Conservation (phyloP, 108 stramenopile genomes). For the Cyclotella cryptica region DNA sequence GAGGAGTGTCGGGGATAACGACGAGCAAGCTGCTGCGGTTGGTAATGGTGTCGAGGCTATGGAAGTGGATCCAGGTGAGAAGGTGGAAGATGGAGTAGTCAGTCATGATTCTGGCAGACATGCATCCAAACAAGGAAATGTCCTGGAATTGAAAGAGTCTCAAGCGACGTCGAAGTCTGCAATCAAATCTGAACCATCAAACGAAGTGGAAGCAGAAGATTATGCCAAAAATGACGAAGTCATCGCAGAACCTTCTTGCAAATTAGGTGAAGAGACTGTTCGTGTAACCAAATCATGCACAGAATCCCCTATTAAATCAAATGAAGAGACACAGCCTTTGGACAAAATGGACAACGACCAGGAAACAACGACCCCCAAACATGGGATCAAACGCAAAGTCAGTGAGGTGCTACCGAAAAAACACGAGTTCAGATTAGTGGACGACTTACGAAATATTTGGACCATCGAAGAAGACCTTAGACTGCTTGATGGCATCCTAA, state of each 20-base stretch:
- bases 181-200: background rate
- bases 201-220: background rate
- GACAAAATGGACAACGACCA: background rate
- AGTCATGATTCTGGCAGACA: background rate
- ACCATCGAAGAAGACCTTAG: conserved; percentile 90
- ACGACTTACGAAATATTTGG: conserved; percentile 78
- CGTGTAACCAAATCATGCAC: no score
- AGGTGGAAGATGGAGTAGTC: background rate
- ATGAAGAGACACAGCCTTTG: background rate
- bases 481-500: conserved; percentile 82
- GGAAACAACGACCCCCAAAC: background rate
- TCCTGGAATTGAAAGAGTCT: background rate
- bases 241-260: background rate
- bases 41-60: background rate
- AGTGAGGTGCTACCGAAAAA: conserved; percentile 10
- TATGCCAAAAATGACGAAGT: background rate
- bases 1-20: background rate
- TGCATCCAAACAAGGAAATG: background rate
- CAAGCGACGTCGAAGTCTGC: background rate
- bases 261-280: no score
- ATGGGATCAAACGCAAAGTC: background rate
- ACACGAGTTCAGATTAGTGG: conserved; percentile 32
- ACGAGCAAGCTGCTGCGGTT: conserved; percentile 2
- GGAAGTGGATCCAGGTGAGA: conserved; percentile 3
- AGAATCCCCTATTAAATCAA: no score